Evolutionary conservation across 805 yeast species (phyloP), one percentile per base, ranked within the genome.

Genomic region (Candida palmyrensis): DNA sequence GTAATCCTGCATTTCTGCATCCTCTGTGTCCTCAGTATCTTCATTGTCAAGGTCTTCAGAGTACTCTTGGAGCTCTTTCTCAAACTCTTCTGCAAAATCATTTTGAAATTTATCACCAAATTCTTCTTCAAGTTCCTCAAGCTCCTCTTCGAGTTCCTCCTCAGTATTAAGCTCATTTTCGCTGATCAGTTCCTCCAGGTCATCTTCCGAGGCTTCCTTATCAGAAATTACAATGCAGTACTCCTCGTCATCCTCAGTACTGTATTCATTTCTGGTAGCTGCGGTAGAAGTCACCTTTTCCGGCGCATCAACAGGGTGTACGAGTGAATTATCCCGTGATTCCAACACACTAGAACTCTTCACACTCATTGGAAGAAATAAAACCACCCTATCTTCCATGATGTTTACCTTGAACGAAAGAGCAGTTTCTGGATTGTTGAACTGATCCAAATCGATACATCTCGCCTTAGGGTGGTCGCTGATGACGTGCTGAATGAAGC

Each of bases 341-440:
- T 16, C 9, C 11, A 13, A 12, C n/a, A 8, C 22, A 28, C 9
- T 17, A 22, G 20, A 15, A 14, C 20, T 14, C 18, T 7, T 28
- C 5, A 18, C 32, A 15, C 22, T 18, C 25, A 29, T n/a, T 14
- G 10, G n/a, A 8, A 19, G 13, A 12, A 29, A 29, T 18, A 9
- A 17, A 11, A 29, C 18, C 4, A 21, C 25, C 20, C 16, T 19
- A n/a, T 16, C n/a, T 4, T 29, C 32, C 14, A 26, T 19, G 16
- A 29, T 21, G 24, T 11, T 10, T 20, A 53, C 35, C 11, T 31
- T 40, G 33, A 49, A 57, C 15, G 33, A 22, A 26, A 54, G 45
- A 11, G 44, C 52, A 16, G 58, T 30, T 20, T 35, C 29, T 2
- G 60, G 51, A 14, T 40, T 25, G 6, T 35, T 45, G 40, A 59